These are phyloP conservation scores for Mortierella sp. DNA, from an alignment of 371 early-diverging fungal genomes.

Conservation along the genomic window DNA sequence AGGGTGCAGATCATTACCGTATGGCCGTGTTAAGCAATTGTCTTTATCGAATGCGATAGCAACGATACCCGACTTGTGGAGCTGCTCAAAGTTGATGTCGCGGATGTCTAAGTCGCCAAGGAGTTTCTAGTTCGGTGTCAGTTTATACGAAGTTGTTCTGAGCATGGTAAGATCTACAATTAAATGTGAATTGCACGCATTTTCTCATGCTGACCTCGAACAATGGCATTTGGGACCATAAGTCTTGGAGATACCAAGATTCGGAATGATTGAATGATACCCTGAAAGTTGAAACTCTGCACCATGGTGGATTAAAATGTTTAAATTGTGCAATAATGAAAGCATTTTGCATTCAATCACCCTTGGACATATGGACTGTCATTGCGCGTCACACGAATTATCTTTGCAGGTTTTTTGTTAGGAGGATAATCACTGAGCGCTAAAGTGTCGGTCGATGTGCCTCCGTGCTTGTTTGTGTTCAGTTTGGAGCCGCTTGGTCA, in stretches of 20 bases:
- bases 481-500: neutral
- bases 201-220: constrained; percentile 66
- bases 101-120: constrained; percentile 71
- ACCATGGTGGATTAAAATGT: constrained; percentile 67
- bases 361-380: too few relatives aligned
- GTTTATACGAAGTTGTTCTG: neutral
- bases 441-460: neutral
- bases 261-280: constrained; percentile 68
- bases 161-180: neutral
- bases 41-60: constrained; percentile 94
- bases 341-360: too few relatives aligned
- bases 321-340: neutral
- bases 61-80: constrained; percentile 71
- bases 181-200: neutral
- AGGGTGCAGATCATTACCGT: constrained; percentile 75
- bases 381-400: too few relatives aligned
- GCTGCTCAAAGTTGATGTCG: constrained; percentile 69
- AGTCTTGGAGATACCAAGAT: constrained; percentile 75
- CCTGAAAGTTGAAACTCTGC: constrained; percentile 83
- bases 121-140: neutral
- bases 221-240: constrained; percentile 80
- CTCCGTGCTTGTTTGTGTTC: neutral
- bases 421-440: too few relatives aligned
- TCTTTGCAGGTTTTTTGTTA: too few relatives aligned
- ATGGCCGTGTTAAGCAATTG: constrained; percentile 93